Evolutionary conservation across 2,329 filamentous ascomycete species (phyloP).

Genomic region (Cordyceps sp.): DNA sequence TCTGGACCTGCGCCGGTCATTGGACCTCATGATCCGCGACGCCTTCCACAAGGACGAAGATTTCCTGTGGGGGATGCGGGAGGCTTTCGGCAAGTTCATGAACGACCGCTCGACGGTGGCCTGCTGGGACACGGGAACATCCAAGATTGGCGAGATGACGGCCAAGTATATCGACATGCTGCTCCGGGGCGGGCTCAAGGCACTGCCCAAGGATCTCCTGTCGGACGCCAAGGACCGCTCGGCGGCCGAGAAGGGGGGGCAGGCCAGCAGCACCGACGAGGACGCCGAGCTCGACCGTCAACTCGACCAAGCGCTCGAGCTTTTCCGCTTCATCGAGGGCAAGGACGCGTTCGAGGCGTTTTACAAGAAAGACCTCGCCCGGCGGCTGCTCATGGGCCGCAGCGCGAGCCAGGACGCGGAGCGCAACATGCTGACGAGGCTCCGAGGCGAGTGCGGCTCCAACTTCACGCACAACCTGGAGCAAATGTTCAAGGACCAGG

Average conservation of each 20-base stretch:
- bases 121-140: constrained; percentile 67
- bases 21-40: constrained; percentile 61
- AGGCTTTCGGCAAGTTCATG: constrained; percentile 80
- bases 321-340: constrained; percentile 93
- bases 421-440: constrained; percentile 79
- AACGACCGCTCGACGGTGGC: constrained; percentile 65
- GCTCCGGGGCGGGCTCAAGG: constrained; percentile 73
- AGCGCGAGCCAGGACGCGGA: constrained; percentile 93
- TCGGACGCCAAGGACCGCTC: constrained; percentile 42
- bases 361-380: constrained; percentile 93
- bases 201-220: constrained; percentile 52
- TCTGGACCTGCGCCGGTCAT: constrained; percentile 60
- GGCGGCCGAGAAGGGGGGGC: constrained; percentile 41
- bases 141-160: constrained; percentile 96
- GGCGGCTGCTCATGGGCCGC: constrained; percentile 75
- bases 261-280: constrained; percentile 62
- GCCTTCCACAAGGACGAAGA: constrained; percentile 66
- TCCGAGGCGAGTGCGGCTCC: constrained; percentile 85
- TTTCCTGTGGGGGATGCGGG: constrained; percentile 62
- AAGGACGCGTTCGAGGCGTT: constrained; percentile 98
- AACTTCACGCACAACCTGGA: constrained; percentile 95
- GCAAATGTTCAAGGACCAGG: constrained; percentile 98
- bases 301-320: constrained; percentile 77
- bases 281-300: constrained; percentile 85
- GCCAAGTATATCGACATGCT: constrained; percentile 91